Conservation (phyloP, 2,329 filamentous ascomycete species). For the Fusarium udum region DNA sequence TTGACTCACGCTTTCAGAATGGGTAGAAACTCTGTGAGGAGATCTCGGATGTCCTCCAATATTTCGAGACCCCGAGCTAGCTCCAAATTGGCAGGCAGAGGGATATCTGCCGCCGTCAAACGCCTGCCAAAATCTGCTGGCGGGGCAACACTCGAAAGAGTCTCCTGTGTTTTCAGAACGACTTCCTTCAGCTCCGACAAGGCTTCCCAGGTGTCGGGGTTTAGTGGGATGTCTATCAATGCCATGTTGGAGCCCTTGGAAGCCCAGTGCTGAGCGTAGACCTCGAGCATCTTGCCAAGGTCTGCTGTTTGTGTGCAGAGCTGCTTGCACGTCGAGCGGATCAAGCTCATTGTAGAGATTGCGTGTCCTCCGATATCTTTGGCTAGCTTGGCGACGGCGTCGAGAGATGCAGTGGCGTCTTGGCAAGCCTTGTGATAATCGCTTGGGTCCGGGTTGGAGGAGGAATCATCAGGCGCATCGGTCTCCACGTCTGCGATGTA, state of each 20-base stretch:
- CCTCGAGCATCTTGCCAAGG: conserved; percentile 22
- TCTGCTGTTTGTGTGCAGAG: conserved; percentile 23
- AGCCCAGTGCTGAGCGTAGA: conserved; percentile 27
- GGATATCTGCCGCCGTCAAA: conserved; percentile 1
- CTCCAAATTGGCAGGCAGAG: conserved; percentile 7
- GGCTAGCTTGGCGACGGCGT: neutral
- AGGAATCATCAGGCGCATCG: neutral
- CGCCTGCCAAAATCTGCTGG: neutral
- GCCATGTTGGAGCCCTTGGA: conserved; percentile 10
- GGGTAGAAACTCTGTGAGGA: conserved; percentile 24
- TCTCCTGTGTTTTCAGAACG: neutral
- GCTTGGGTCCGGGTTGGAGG: neutral
- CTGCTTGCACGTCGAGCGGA: conserved; percentile 20
- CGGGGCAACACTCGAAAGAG: neutral
- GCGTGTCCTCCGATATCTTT: conserved; percentile 7
- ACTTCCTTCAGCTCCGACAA: conserved; percentile 3
- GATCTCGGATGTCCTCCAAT: conserved; percentile 2
- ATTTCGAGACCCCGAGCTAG: conserved; percentile 8
- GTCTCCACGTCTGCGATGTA: too few relatives aligned
- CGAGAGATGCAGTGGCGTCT: neutral
- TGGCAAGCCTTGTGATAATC: conserved; percentile 20
- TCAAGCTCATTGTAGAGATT: conserved; percentile 27
- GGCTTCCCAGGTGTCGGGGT: conserved; percentile 22
- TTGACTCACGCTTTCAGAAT: conserved; percentile 36
- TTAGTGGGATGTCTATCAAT: conserved; percentile 21